Conservation (phyloP, 2,329 filamentous ascomycete genomes). For the Alternaria incomplexa region DNA sequence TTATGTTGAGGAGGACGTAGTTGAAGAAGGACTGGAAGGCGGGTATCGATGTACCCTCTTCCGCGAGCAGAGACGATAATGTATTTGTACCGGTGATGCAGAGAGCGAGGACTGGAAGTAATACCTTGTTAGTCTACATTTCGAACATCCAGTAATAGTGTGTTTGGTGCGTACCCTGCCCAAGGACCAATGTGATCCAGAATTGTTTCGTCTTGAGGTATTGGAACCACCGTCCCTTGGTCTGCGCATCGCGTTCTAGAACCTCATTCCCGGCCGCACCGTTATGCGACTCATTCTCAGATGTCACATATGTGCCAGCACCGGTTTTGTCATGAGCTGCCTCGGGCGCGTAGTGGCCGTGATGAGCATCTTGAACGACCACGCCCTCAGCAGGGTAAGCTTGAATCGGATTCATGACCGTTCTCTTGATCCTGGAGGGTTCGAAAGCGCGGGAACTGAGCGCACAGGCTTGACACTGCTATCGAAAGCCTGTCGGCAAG, state of each 20-base stretch:
- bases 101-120: constrained; percentile 58
- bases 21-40: constrained; percentile 97
- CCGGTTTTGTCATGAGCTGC: constrained; percentile 26
- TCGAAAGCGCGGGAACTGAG: background rate
- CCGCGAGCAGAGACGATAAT: constrained; percentile 76
- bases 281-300: constrained; percentile 37
- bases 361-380: constrained; percentile 23
- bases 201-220: constrained; percentile 88
- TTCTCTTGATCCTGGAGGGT: background rate
- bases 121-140: background rate
- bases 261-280: constrained; percentile 23
- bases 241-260: constrained; percentile 46
- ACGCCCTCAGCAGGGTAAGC: constrained; percentile 17
- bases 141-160: background rate
- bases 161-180: constrained; percentile 54
- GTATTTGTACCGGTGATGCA: constrained; percentile 95
- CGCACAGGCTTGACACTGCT: background rate
- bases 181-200: constrained; percentile 80
- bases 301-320: constrained; percentile 23
- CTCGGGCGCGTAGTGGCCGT: constrained; percentile 20
- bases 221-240: constrained; percentile 60
- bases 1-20: constrained; percentile 80
- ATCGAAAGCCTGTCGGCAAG: background rate
- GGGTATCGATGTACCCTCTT: constrained; percentile 77
- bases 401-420: constrained; percentile 18